Base-by-base conservation (phyloP, 305 asterid genomes). In the Stenogyne calaminthoides region DNA sequence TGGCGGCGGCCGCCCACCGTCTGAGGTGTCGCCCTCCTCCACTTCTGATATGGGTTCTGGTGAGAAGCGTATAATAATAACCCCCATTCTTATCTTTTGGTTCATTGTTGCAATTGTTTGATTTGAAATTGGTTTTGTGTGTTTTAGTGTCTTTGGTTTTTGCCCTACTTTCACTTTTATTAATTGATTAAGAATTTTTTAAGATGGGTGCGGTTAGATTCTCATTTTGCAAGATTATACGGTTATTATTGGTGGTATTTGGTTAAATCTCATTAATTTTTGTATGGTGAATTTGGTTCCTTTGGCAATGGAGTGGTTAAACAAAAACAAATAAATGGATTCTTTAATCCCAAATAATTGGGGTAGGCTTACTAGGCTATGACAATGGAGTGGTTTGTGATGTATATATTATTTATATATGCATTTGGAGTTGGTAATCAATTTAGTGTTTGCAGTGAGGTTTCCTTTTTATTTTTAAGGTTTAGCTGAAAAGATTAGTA, bases 41-140 rank as follows among this genome's bases (percentile, higher is more conserved):
- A 84, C 90, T 75, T 90, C 97, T 81, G 95, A 92, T 86, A 88
- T 88, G 82, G 94, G 86, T 20, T 87, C 96, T 75, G 98, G 96
- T 92, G 55, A 82, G 83, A 36, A 70, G 54, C 62, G 9, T 25
- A 20, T 3, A 11, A 29, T 18, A 15, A 46, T 20, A n/a, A n/a
- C 55, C 60, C 40, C 40, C 69, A 10, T 57, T 72, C 16, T 7
- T 56, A 4, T 18, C 18, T 36, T 25, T 62, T 68, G 54, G 19
- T 27, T 52, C 34, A 9, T 37, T 22, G 3, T 42, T 57, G 25
- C 46, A 19, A 29, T 40, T 14, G n/a, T 5, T 7, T 72, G 39
- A n/a, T 62, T 25, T 22, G 2, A 56, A 57, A 40, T 55, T 18
- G 22, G 16, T 54, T 64, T 25, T 25, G 29, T 25, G 3, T 20